A percentile compares a stretch with the other conserved stretches of the same genome.
Conservation (phyloP, 176 grass and related monocot species). For the Oryza punctata region DNA sequence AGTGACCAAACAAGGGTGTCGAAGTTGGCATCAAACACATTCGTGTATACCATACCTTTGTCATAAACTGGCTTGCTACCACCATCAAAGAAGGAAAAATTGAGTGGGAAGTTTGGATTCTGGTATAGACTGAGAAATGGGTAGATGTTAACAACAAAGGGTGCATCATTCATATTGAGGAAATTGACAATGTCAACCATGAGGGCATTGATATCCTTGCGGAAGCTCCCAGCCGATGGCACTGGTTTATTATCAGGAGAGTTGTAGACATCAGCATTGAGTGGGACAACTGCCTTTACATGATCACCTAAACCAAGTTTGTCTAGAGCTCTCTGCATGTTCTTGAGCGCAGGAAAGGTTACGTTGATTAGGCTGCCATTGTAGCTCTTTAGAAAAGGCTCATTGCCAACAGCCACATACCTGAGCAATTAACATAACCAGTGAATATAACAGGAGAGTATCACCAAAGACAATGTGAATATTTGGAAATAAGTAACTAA, state of each 20-base stretch:
- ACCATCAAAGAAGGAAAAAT: slow-evolving; percentile 84
- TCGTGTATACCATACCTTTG: slow-evolving; percentile 70
- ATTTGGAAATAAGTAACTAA: background rate
- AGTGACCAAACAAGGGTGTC: slow-evolving; percentile 90
- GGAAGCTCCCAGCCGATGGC: slow-evolving; percentile 76
- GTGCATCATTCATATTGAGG: slow-evolving; percentile 67
- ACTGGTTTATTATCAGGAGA: slow-evolving; percentile 67
- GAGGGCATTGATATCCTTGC: slow-evolving; percentile 61
- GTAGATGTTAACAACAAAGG: slow-evolving; percentile 86
- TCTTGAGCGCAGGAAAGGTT: slow-evolving; percentile 78
- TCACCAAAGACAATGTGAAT: slow-evolving; percentile 14
- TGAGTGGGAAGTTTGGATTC: slow-evolving; percentile 70
- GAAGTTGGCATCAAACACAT: slow-evolving; percentile 83
- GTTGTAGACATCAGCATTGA: slow-evolving; percentile 86
- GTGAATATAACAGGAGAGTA: background rate
- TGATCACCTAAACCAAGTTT: slow-evolving; percentile 49
- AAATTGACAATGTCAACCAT: slow-evolving; percentile 82
- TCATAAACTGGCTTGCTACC: slow-evolving; percentile 56
- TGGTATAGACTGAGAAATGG: slow-evolving; percentile 78
- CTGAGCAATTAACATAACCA: slow-evolving; percentile 47
- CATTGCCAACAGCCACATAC: slow-evolving; percentile 90
- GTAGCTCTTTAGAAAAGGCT: slow-evolving; percentile 83
- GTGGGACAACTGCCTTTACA: slow-evolving; percentile 72
- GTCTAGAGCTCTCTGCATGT: slow-evolving; percentile 76
- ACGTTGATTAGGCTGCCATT: slow-evolving; percentile 64